Conservation (phyloP, 2,329 filamentous ascomycete genomes). For the Hymenoscyphus fructigenus region DNA sequence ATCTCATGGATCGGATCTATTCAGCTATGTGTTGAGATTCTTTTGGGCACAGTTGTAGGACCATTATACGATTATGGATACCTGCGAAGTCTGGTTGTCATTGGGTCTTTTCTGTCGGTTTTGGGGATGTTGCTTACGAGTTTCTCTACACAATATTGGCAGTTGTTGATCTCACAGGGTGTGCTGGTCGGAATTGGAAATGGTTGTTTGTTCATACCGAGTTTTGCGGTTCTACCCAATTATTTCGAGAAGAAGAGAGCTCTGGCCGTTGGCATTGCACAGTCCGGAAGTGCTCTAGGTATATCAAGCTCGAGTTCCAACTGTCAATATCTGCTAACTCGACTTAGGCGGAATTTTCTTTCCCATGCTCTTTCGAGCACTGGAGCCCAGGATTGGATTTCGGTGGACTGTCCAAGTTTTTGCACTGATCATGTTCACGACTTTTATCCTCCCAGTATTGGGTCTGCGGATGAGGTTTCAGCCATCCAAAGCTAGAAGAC, state of each 20-base stretch:
- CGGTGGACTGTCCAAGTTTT: conserved; percentile 44
- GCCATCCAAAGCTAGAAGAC: conserved; percentile 30
- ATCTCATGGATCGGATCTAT: conserved; percentile 2
- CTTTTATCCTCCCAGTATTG: conserved; percentile 33
- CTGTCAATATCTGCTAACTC: background rate
- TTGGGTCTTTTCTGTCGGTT: conserved; percentile 16
- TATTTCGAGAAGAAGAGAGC: conserved; percentile 41
- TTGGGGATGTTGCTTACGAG: conserved; percentile 40
- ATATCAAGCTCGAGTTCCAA: background rate
- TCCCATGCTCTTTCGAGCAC: conserved; percentile 41
- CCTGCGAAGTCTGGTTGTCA: conserved; percentile 15
- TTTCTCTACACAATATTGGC: conserved; percentile 40
- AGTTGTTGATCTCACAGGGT: conserved; percentile 43
- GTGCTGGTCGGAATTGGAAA: conserved; percentile 41
- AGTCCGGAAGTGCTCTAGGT: conserved; percentile 38
- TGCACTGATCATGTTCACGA: conserved; percentile 43
- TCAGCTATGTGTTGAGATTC: background rate
- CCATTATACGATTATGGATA: conserved; percentile 10
- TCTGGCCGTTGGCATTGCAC: conserved; percentile 38
- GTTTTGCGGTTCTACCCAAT: conserved; percentile 38
- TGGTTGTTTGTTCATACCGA: conserved; percentile 41
- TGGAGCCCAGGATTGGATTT: conserved; percentile 42
- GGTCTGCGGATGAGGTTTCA: conserved; percentile 39
- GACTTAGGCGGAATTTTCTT: conserved; percentile 40
- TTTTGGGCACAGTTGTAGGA: background rate